A percentile compares a stretch with the other conserved stretches of the same genome.
Conservation (phyloP, 495 filamentous ascomycete genomes). For the Amorphotheca resinae region DNA sequence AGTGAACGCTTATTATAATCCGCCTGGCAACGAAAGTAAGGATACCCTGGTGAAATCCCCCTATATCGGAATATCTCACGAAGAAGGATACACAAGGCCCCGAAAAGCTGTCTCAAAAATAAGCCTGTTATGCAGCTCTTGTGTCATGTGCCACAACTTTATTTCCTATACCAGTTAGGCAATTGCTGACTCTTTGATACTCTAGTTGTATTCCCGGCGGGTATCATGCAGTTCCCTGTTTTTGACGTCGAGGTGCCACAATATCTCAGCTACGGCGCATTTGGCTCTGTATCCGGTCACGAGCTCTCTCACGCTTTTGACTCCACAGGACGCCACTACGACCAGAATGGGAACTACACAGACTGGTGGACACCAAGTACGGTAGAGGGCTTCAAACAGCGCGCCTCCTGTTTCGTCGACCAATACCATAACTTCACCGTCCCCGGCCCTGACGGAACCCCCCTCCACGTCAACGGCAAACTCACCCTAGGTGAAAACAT, state of each 20-base stretch:
- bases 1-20: slow-evolving; percentile 56
- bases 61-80: no score
- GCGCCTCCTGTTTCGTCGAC: slow-evolving; percentile 56
- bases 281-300: slow-evolving; percentile 59
- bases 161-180: neutral
- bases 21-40: slow-evolving; percentile 51
- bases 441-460: slow-evolving; percentile 37
- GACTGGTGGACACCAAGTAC: slow-evolving; percentile 63
- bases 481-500: slow-evolving; percentile 67
- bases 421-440: slow-evolving; percentile 57
- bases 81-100: no score
- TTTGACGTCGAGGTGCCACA: slow-evolving; percentile 50
- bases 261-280: slow-evolving; percentile 58
- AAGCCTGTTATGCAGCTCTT: no score
- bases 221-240: slow-evolving; percentile 59
- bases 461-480: slow-evolving; percentile 53
- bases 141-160: no score
- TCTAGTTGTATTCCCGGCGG: slow-evolving; percentile 62
- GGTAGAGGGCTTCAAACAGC: slow-evolving; percentile 46
- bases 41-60: no score
- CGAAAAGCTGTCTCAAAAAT: no score
- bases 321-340: slow-evolving; percentile 52
- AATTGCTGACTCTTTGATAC: neutral
- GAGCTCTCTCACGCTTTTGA: slow-evolving; percentile 70
- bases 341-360: slow-evolving; percentile 51